Base-by-base conservation (phyloP, 331 rosid genomes). In the Cydonia oblonga region DNA sequence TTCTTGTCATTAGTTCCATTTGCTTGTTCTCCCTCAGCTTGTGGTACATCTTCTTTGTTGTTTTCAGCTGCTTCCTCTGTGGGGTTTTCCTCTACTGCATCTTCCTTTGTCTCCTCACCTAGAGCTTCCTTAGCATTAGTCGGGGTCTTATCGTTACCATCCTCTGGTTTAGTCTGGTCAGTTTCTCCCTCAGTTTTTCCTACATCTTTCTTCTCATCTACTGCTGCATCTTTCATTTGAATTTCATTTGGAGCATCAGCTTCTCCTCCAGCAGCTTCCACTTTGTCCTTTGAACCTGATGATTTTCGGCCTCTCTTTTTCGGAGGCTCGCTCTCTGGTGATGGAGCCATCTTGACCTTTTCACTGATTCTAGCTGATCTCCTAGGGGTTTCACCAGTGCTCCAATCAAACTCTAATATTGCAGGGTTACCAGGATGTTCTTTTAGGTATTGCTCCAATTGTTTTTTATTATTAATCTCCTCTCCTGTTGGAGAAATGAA, bases 341-440 rank as follows among this genome's bases (percentile, higher is more conserved):
- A 83, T 3, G 88, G 88, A 66, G 89, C 75, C 24, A 83, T 68
- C 72, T 91, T 91, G 71, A 73, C 88, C 87, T 83, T 93, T 86
- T 85, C 97, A 13, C 91, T 85, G 75, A 91, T 91, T 86, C 98
- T 85, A 6, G 91, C 82, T 0, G 98, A 93, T 86, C 98, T 84
- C 72, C 98, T 77, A 9, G 96, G 98, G 52, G 92, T 85, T 80
- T 89, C 98, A 14, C 97, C 96, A 5, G 92, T 89, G 65, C 92
- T 79, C 97, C 97, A 93, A 59, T 93, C 96, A 75, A 93, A 93
- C 79, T 91, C 98, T 1, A 87, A 89, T 71, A 85, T 38, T 3
- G 75, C 75, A 28, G 96, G 87, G 67, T 88, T 88, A 59, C 86
- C 97, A 23, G 96, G 87, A 79, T 91, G 88, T 13, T 85, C 80